Conservation (phyloP, 345 rosid genomes). For the Rubroshorea leprosula region DNA sequence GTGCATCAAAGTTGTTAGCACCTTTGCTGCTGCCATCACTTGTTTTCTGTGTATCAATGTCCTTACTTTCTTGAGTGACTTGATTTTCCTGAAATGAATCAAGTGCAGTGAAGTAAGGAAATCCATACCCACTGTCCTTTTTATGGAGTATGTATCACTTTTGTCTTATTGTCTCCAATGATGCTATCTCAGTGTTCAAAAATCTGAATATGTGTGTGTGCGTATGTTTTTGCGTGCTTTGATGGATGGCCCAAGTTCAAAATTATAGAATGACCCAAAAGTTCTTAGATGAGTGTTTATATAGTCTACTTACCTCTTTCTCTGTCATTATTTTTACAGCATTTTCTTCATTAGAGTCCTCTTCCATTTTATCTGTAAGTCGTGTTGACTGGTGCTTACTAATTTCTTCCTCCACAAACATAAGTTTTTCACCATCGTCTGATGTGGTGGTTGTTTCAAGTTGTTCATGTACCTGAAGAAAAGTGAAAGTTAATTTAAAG, state of each 20-base stretch:
- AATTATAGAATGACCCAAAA: neutral
- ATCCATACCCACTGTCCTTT: neutral
- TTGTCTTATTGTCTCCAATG: too few species aligned
- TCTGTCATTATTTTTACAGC: neutral
- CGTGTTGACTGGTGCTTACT: conserved; percentile 6
- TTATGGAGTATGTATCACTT: neutral
- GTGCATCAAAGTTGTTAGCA: conserved; percentile 10
- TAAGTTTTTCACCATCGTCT: conserved; percentile 16
- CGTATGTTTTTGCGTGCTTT: neutral
- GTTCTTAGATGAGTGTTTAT: neutral
- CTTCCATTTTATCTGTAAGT: conserved; percentile 7
- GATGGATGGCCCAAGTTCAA: neutral
- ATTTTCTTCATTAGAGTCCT: conserved; percentile 7
- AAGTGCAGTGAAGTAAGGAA: too few species aligned
- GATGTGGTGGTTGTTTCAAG: conserved; percentile 7
- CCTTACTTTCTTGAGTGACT: neutral
- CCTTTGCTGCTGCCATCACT: neutral
- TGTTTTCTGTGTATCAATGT: conserved; percentile 9
- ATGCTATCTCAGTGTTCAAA: too few species aligned
- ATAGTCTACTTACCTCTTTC: conserved; percentile 20
- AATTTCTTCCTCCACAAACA: conserved; percentile 5
- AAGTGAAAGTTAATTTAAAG: too few species aligned
- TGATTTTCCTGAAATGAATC: conserved; percentile 12
- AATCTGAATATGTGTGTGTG: neutral
- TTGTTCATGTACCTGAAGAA: conserved; percentile 27